phyloP scores from a whole-genome alignment of 495 filamentous ascomycete species.

The Haplographium delicatum region DNA sequence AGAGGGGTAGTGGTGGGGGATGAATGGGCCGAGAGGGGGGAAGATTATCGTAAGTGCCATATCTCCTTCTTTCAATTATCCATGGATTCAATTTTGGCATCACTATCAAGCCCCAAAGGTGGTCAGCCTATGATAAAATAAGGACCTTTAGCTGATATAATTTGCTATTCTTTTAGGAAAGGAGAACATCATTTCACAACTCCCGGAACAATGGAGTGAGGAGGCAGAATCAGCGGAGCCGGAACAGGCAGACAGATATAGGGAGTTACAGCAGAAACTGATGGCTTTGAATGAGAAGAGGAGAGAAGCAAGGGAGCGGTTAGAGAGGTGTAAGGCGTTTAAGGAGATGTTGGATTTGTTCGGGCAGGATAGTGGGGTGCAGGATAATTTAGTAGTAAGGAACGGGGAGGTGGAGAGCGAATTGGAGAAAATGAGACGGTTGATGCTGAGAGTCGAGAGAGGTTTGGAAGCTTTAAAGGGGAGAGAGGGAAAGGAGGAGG shows the following conservation, averaged over 20 bases:
- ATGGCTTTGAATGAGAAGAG: conserved; percentile 46
- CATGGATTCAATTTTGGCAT: too few species aligned
- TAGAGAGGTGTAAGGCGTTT: conserved; percentile 53
- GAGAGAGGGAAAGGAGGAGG: not conserved
- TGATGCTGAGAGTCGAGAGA: conserved; percentile 65
- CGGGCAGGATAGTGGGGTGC: conserved; percentile 52
- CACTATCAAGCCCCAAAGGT: too few species aligned
- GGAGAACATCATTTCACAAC: conserved; percentile 34
- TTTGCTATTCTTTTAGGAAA: too few species aligned
- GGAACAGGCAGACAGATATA: conserved; percentile 42
- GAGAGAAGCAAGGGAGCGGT: conserved; percentile 44
- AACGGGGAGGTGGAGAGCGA: conserved; percentile 71
- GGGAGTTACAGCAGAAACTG: conserved; percentile 46
- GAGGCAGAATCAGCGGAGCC: conserved; percentile 27
- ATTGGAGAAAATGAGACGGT: conserved; percentile 68
- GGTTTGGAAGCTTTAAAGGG: conserved; percentile 37
- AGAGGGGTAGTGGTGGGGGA: conserved; percentile 33
- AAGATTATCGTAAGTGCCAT: conserved; percentile 29
- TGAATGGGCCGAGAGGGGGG: conserved; percentile 41
- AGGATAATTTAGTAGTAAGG: conserved; percentile 70
- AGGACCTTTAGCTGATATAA: too few species aligned
- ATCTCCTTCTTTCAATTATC: not conserved
- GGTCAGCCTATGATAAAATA: too few species aligned
- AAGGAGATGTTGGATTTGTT: conserved; percentile 57
- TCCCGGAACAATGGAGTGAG: conserved; percentile 38